phyloP scores from a whole-genome alignment of 2,329 filamentous ascomycete species.

The Ceratocystis harringtonii region DNA sequence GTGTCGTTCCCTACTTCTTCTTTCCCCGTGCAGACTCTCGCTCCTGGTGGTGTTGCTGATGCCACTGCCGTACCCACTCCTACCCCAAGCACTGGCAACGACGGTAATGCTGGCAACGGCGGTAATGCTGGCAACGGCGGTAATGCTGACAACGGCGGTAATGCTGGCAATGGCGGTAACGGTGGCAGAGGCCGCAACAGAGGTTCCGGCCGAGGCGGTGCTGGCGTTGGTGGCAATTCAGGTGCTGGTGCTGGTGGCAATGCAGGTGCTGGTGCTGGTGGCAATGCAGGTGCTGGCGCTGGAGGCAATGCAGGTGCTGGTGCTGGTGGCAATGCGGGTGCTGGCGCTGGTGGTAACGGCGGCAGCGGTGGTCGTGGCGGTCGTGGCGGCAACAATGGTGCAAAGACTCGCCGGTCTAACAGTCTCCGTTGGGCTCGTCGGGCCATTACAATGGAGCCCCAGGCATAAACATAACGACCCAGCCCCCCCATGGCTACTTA shows the following conservation, averaged over 20 bases:
- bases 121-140: conserved; percentile 13
- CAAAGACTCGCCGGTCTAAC: conserved; percentile 10
- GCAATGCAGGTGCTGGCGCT: neutral
- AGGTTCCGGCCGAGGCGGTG: neutral
- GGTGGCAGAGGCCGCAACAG: neutral
- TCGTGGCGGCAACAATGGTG: neutral
- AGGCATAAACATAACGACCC: conserved; percentile 6
- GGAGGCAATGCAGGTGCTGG: neutral
- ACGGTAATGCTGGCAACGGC: conserved; percentile 14
- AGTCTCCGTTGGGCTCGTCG: conserved; percentile 16
- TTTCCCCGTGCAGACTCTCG: conserved; percentile 26
- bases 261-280: neutral
- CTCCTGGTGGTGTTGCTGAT: conserved; percentile 17
- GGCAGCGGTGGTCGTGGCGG: neutral
- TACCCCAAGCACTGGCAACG: conserved; percentile 17
- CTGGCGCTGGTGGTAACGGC: neutral
- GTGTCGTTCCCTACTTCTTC: conserved; percentile 22
- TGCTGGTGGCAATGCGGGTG: neutral
- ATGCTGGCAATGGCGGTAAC: neutral
- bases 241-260: neutral
- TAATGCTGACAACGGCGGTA: neutral
- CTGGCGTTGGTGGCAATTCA: neutral
- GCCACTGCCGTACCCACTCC: conserved; percentile 12
- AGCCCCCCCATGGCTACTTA: neutral
- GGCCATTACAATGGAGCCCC: neutral